Conservation (phyloP, 495 filamentous ascomycete species). For the Staphylotrichum longicolle region DNA sequence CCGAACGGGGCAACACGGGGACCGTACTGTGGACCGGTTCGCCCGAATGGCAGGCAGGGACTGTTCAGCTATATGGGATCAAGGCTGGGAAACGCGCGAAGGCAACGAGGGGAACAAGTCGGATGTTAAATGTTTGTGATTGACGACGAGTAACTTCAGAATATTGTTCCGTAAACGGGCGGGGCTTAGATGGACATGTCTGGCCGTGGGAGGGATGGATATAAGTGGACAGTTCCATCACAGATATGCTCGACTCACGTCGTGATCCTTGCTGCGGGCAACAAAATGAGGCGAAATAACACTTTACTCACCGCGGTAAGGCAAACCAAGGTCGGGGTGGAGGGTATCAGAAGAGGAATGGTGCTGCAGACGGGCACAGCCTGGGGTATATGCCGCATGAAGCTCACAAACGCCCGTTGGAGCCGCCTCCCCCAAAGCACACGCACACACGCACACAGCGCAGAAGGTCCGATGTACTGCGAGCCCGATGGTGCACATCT, state of each 20-base stretch:
- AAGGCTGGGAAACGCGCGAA: no score
- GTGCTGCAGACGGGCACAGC: not conserved
- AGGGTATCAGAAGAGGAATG: conserved; percentile 12
- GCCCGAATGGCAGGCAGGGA: not conserved
- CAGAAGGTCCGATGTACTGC: not conserved
- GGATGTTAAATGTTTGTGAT: no score
- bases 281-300: conserved; percentile 17
- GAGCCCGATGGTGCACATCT: conserved; percentile 8
- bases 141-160: no score
- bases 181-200: no score
- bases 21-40: no score
- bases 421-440: not conserved
- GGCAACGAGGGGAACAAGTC: no score
- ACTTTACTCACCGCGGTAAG: conserved; percentile 22
- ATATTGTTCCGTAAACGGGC: no score
- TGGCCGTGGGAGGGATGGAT: no score
- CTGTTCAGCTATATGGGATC: not conserved
- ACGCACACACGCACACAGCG: not conserved
- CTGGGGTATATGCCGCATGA: conserved; percentile 1
- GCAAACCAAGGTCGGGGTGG: conserved; percentile 10
- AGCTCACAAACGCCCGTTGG: not conserved
- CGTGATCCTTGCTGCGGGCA: not conserved
- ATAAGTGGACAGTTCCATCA: not conserved
- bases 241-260: not conserved
- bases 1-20: no score